Evolutionary conservation across 2,329 filamentous ascomycete species (phyloP).

Genomic region (Parastagonospora avenae): DNA sequence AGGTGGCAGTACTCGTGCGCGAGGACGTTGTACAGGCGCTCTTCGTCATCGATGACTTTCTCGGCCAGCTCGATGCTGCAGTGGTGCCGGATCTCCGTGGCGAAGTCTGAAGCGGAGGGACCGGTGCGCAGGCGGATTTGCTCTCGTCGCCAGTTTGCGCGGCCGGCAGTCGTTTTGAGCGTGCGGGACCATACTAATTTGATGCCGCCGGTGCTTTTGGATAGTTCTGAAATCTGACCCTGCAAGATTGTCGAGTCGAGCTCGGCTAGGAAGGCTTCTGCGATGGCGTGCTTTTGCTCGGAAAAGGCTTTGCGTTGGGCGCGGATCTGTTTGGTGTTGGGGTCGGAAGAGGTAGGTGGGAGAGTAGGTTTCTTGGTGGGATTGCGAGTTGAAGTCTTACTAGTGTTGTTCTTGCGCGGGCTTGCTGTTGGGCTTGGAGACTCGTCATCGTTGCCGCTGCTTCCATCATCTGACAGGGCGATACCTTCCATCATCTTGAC

Average conservation of each 20-base stretch:
- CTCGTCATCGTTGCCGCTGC: slow-evolving; percentile 25
- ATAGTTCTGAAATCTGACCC: slow-evolving; percentile 63
- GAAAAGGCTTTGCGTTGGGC: slow-evolving; percentile 63
- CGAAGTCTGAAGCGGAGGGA: slow-evolving; percentile 26
- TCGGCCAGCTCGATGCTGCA: slow-evolving; percentile 86
- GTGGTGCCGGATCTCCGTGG: slow-evolving; percentile 57
- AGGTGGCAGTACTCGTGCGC: slow-evolving; percentile 97
- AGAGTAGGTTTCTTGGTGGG: slow-evolving; percentile 12
- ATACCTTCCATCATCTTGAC: slow-evolving; percentile 34
- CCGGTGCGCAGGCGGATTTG: slow-evolving; percentile 44
- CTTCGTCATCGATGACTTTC: slow-evolving; percentile 78
- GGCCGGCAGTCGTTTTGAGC: slow-evolving; percentile 78
- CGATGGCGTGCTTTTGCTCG: slow-evolving; percentile 65
- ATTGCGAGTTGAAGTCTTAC: slow-evolving; percentile 8
- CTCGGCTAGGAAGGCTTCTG: slow-evolving; percentile 67
- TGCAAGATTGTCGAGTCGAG: slow-evolving; percentile 70
- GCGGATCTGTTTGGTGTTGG: slow-evolving; percentile 28
- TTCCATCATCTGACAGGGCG: slow-evolving; percentile 30
- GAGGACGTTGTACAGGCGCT: slow-evolving; percentile 84
- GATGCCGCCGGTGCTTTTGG: slow-evolving; percentile 70
- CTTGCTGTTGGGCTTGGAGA: slow-evolving; percentile 25
- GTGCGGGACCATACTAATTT: slow-evolving; percentile 75
- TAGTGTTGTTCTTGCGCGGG: slow-evolving; percentile 26
- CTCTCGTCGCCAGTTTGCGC: slow-evolving; percentile 57
- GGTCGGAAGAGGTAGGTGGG: slow-evolving; percentile 1